Evolutionary conservation across 352 stramenopile genomes (phyloP), one percentile per base, ranked within the genome.

Genomic region (Phytophthora citrophthora): DNA sequence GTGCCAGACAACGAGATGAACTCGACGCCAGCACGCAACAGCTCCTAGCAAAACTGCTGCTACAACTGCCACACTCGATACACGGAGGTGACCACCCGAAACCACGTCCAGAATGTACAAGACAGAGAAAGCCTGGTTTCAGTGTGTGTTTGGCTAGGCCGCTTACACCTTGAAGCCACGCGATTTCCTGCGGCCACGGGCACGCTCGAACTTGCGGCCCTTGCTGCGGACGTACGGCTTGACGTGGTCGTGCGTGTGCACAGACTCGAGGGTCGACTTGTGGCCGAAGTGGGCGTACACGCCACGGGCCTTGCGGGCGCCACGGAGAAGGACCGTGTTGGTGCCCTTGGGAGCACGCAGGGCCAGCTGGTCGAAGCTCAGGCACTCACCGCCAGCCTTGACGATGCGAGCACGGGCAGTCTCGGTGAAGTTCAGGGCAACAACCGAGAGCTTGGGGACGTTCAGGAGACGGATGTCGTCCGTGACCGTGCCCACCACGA

Each of bases 101-200:
- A 18, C 46, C 39, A 68, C 63, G 57, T 61, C 56, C 27, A 41
- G 49, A 78, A 59, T 10, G 26, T 45, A 63, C 70, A 78, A 73
- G 49, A 63, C 54, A 52, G 62, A 72, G 65, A 78, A 78, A 51
- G 53, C 61, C 61, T 73, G 66, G 66, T 72, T 51, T 75, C 70
- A 73, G 59, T 51, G 57, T 73, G 56, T 54, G 49, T 16, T 52
- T 46, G 41, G 56, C 66, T 66, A 73, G 23, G 44, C 62, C 52
- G 71, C 77, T 98, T 99, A 99, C 68, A 99, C 95, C 96, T 99
- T 99, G 96, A 99, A 99, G 76, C 98, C 97, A 92, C 94, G 91
- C 77, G 91, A 99, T 76, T 95, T 95, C 96, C 98, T 97, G 83
- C 97, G 97, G 93, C 97, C 97, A 98, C 98, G 97, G 68, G 98